Evolutionary conservation across 2,329 filamentous ascomycete species (phyloP), one percentile per base, ranked within the genome.

Genomic region (Knoxdaviesia proteae): DNA sequence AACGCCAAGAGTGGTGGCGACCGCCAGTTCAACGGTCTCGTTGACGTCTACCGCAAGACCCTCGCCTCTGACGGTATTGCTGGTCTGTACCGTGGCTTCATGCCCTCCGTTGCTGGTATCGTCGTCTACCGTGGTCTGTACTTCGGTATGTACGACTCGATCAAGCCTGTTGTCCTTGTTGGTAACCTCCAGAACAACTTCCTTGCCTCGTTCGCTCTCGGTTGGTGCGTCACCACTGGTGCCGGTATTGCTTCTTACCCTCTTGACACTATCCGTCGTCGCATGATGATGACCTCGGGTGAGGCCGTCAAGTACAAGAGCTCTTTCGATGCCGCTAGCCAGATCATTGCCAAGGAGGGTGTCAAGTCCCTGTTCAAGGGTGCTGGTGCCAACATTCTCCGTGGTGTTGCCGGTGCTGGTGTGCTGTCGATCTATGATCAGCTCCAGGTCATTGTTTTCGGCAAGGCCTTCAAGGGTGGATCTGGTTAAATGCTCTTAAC

Each of bases 61-160:
- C 78, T 98, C 59, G 88, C 90, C 58, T 83, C 84, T 59, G 90
- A 98, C 67, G 90, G 90, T 92, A 75, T 98, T 71, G 82, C 80
- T 62, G 90, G 90, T 92, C 87, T 98, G 62, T 98, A 98, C 84
- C 90, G 90, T 93, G 90, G 90, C 77, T 98, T 98, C 83, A 86
- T 87, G 77, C 90, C 92, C 66, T 98, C 90, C 61, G 90, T 98
- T 61, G 77, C 82, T 68, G 90, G 90, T 81, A 98, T 98, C 68
- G 69, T 98, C 60, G 90, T 98, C 72, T 98, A 98, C 84, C 90
- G 90, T 84, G 90, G 90, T 94, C 86, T 98, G 59, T 98, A 98
- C 87, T 98, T 98, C 82, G 90, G 90, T 65, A 82, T 98, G 82
- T 98, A 98, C 86, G 90, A 98, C 74, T 98, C 90, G 57, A 80